Conservation (phyloP, 257 asterid genomes). For the Capsicum chinense region DNA sequence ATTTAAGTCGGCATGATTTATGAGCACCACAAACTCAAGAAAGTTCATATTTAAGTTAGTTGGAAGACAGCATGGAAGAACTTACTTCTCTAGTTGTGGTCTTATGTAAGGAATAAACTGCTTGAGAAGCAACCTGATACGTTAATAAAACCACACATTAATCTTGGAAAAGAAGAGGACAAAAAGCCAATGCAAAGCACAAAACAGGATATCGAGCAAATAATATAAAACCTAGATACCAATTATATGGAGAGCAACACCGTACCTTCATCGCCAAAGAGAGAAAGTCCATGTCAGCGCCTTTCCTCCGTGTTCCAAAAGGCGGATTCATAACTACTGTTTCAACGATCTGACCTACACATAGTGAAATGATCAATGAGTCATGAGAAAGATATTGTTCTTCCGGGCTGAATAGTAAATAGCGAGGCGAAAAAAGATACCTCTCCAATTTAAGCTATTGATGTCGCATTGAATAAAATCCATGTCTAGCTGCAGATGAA, state of each 20-base stretch:
- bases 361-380: conserved; percentile 29
- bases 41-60: background rate
- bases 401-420: background rate
- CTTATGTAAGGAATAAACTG: conserved; percentile 97
- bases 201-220: background rate
- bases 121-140: conserved; percentile 85
- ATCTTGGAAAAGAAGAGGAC: background rate
- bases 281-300: conserved; percentile 94
- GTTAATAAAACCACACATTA: conserved; percentile 30
- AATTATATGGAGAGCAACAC: background rate
- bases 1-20: background rate
- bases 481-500: conserved; percentile 65
- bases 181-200: background rate
- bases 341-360: conserved; percentile 63
- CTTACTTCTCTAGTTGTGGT: conserved; percentile 94
- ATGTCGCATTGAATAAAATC: conserved; percentile 78
- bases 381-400: background rate
- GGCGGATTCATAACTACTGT: conserved; percentile 98
- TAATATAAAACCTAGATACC: background rate
- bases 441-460: conserved; percentile 62
- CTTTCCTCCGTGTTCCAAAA: conserved; percentile 94
- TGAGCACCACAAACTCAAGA: background rate
- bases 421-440: conserved; percentile 46
- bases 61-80: background rate
- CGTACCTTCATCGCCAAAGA: conserved; percentile 74